A percentile compares a stretch with the other conserved stretches of the same genome.
phyloP scores from a whole-genome alignment of 73 alveolate genomes.

The Blepharisma japonicum region DNA sequence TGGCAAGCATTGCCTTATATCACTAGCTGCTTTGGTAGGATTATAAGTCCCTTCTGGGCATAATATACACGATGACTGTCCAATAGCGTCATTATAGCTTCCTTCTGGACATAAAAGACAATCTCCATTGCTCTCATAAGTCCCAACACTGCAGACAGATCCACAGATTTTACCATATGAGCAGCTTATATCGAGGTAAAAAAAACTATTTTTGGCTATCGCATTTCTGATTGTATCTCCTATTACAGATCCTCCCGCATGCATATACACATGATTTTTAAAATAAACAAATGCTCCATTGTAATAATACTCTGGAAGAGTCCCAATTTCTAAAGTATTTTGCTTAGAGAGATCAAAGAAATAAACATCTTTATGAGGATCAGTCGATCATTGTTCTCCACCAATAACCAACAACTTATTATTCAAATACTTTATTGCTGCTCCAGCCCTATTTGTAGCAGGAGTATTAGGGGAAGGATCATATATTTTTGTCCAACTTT shows the following conservation, averaged over 20 bases:
- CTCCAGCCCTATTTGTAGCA: no score
- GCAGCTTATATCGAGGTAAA: background rate
- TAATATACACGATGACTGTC: background rate
- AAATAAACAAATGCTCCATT: background rate
- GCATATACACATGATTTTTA: background rate
- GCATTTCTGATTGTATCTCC: background rate
- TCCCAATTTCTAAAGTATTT: background rate
- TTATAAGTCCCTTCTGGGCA: constrained; percentile 17
- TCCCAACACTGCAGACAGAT: constrained; percentile 25
- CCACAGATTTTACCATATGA: constrained; percentile 1
- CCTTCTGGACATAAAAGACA: constrained; percentile 23
- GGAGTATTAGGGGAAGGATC: no score
- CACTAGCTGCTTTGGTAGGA: background rate
- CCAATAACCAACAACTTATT: no score
- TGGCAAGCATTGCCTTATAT: constrained; percentile 19
- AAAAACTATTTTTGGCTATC: constrained; percentile 9
- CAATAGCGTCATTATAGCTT: background rate
- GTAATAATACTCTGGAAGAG: background rate
- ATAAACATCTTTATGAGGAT: no score
- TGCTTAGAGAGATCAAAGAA: no score
- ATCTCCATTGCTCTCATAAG: background rate
- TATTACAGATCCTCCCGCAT: constrained; percentile 6
- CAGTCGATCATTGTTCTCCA: no score
- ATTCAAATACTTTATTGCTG: no score
- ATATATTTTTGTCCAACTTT: background rate